Evolutionary conservation across 257 asterid species (phyloP).

Genomic region (Capsicum rhomboideum): DNA sequence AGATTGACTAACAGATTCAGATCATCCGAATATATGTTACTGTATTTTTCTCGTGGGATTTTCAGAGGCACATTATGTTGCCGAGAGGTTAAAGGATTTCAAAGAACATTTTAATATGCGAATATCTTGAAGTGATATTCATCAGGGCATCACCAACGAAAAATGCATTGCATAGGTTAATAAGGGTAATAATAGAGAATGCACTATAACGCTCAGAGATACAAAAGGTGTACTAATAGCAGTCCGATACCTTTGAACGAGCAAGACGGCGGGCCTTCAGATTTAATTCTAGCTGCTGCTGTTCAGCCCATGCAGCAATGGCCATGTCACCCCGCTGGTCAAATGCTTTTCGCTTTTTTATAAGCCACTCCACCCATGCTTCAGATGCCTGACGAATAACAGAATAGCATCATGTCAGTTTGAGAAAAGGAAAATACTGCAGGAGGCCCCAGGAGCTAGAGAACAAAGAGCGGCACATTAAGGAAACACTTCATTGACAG

Average conservation of each 20-base stretch:
- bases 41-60: neutral
- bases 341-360: slow-evolving; percentile 86
- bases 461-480: neutral
- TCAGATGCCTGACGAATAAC: slow-evolving; percentile 65
- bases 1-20: neutral
- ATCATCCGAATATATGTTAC: neutral
- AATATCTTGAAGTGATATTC: neutral
- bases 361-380: slow-evolving; percentile 98
- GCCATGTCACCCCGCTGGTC: slow-evolving; percentile 99
- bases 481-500: neutral
- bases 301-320: slow-evolving; percentile 96
- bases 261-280: slow-evolving; percentile 89
- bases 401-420: neutral
- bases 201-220: neutral
- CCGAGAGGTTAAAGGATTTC: neutral
- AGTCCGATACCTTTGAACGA: slow-evolving; percentile 70
- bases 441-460: neutral
- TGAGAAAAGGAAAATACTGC: neutral
- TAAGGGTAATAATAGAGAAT: neutral
- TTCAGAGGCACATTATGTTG: neutral
- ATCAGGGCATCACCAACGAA: neutral
- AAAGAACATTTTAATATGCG: neutral
- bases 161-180: neutral
- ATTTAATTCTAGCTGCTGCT: slow-evolving; percentile 83
- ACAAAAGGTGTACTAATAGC: neutral